These are phyloP conservation scores for Triticum monococcum DNA, from an alignment of 176 grass and related monocot genomes.

Conservation along the genomic window DNA sequence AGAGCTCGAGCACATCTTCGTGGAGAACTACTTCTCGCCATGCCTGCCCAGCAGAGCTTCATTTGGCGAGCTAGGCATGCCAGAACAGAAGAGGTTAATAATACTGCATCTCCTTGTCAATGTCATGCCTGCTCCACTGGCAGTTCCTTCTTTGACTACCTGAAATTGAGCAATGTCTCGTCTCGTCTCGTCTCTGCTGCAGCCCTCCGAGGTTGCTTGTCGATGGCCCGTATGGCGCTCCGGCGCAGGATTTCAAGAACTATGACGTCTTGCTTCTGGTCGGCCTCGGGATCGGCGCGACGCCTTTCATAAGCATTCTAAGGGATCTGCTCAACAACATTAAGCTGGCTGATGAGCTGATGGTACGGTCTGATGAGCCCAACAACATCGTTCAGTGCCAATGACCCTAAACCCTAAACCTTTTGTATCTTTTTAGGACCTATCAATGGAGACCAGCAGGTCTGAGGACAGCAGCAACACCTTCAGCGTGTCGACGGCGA, in stretches of 20 bases:
- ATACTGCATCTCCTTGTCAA: not conserved
- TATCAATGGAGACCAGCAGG: constrained; percentile 67
- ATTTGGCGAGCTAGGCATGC: constrained; percentile 50
- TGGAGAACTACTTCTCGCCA: constrained; percentile 73
- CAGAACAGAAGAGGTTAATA: constrained; percentile 62
- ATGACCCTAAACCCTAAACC: too few species aligned
- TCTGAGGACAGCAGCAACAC: constrained; percentile 52
- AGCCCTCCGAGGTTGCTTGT: constrained; percentile 73
- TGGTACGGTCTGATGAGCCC: constrained; percentile 4
- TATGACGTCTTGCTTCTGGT: constrained; percentile 82
- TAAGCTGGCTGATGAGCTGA: constrained; percentile 66
- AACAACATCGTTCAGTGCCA: too few species aligned
- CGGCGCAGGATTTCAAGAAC: constrained; percentile 76
- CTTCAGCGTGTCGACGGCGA: constrained; percentile 35
- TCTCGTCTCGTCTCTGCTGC: constrained; percentile 19
- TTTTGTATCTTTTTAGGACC: constrained; percentile 37
- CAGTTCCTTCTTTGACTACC: not conserved
- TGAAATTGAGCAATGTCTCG: constrained; percentile 12
- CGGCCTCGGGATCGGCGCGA: constrained; percentile 77
- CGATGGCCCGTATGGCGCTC: constrained; percentile 78
- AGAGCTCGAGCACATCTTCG: constrained; percentile 71
- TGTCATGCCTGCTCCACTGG: not conserved
- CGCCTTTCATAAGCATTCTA: constrained; percentile 84
- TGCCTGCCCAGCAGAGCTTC: constrained; percentile 46
- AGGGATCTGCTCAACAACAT: constrained; percentile 87